Evolutionary conservation across 306 rosid genomes (phyloP).

Genomic region (Citrullus colocynthis): DNA sequence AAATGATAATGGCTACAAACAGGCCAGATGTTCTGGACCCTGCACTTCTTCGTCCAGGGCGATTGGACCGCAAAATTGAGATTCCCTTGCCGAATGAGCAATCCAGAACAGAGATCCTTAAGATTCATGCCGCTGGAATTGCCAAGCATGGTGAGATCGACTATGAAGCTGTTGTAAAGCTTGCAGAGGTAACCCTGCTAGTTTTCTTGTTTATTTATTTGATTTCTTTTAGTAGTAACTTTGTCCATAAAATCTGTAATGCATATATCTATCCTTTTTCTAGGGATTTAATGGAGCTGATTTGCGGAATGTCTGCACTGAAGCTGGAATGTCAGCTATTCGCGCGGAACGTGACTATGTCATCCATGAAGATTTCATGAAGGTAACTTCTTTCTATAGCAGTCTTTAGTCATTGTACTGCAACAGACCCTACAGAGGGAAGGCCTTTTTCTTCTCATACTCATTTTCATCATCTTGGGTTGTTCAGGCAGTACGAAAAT

Average conservation of each 20-base stretch:
- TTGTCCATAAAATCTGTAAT: not conserved
- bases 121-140: conserved; percentile 95
- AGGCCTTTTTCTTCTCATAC: not conserved
- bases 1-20: conserved; percentile 97
- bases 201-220: not conserved
- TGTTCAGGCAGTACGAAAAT: conserved; percentile 59
- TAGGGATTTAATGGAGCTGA: conserved; percentile 98
- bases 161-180: conserved; percentile 96
- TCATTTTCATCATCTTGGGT: conserved; percentile 1
- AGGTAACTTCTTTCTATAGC: conserved; percentile 23
- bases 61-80: conserved; percentile 91
- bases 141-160: conserved; percentile 97
- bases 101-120: conserved; percentile 87
- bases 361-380: conserved; percentile 95
- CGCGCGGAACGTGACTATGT: conserved; percentile 96
- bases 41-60: conserved; percentile 92
- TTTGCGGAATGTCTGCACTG: conserved; percentile 90
- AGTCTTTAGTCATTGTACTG: not conserved
- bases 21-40: conserved; percentile 94
- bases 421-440: not conserved
- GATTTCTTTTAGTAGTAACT: not conserved
- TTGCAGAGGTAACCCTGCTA: conserved; percentile 60
- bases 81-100: conserved; percentile 96
- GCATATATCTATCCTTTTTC: not conserved
- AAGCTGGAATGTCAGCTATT: conserved; percentile 98